Conservation (phyloP, 495 filamentous ascomycete genomes). For the Xylaria telfairii region DNA sequence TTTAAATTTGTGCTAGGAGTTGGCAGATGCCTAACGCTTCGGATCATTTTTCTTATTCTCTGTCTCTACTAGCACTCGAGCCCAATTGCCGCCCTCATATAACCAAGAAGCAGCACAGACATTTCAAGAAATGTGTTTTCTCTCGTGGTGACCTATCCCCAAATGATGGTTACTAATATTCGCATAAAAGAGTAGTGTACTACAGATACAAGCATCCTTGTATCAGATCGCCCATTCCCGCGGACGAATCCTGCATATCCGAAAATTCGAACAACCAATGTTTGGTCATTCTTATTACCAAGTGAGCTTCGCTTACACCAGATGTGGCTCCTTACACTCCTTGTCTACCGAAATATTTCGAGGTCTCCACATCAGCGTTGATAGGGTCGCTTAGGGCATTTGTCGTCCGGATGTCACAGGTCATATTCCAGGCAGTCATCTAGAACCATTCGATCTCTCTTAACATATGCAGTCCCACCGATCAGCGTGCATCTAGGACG, state of each 20-base stretch:
- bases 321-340: not conserved
- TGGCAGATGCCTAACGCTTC: no score
- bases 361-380: not conserved
- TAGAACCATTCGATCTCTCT: conserved; percentile 11
- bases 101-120: not conserved
- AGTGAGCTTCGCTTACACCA: not conserved
- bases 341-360: not conserved
- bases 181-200: not conserved
- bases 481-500: conserved; percentile 13
- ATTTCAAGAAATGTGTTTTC: not conserved
- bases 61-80: not conserved
- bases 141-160: no score
- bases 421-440: conserved; percentile 2
- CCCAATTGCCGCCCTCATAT: not conserved
- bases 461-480: conserved; percentile 6
- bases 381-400: conserved; percentile 13
- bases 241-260: not conserved
- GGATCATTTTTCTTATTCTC: not conserved
- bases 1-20: not conserved
- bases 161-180: not conserved
- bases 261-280: not conserved
- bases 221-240: not conserved
- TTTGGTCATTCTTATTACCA: not conserved
- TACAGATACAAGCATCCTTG: not conserved
- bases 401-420: not conserved